Base-by-base conservation (phyloP, 768 basidiomycete genomes). In the Rubroboletus pulcherrimus region DNA sequence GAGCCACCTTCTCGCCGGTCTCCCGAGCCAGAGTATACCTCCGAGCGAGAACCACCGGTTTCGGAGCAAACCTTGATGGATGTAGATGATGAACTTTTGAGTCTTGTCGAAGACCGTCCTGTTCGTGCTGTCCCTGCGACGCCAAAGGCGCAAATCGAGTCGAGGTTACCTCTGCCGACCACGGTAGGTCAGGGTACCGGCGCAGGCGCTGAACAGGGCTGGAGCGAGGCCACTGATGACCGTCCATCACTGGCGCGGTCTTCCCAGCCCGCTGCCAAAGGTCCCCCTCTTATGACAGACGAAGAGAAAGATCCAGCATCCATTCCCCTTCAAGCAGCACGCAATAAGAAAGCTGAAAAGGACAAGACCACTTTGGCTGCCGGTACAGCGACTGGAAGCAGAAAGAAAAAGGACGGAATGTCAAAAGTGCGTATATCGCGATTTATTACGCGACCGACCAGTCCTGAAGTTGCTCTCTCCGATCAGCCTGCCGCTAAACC, bases 31-130 rank as follows among this genome's bases (percentile, higher is more conserved):
- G 41, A 54, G 14, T 19, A 40, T 26, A 39, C 15, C 12, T 19
- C 49, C 14, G 47, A 61, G 26, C 57, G 37, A 12, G 59, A 53
- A 33, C 55, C 35, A 15, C 30, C 38, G 4, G 39, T 51, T 26
- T 35, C 49, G 19, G 60, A 64, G 31, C 59, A 45, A 71, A 73
- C 56, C 64, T 75, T 55, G 74, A 73, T 71, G 66, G 74, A 85
- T 52, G 81, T 80, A 12, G 78, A 80, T 11, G 75, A 86, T 59
- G 88, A 89, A 70, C 70, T 89, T 47, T 75, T 89, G 54, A 86
- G 86, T 62, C 73, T 90, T 26, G 74, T 90, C 31, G 87, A 86
- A 62, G 86, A 83, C 60, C 71, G 65, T 29, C 51, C 64, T 51
- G 51, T 55, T 30, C 24, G 45, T 53, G 31, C 37, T 17, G 30